Conservation (phyloP, 495 filamentous ascomycete species). For the Hypoxylon lienhwacheense region DNA sequence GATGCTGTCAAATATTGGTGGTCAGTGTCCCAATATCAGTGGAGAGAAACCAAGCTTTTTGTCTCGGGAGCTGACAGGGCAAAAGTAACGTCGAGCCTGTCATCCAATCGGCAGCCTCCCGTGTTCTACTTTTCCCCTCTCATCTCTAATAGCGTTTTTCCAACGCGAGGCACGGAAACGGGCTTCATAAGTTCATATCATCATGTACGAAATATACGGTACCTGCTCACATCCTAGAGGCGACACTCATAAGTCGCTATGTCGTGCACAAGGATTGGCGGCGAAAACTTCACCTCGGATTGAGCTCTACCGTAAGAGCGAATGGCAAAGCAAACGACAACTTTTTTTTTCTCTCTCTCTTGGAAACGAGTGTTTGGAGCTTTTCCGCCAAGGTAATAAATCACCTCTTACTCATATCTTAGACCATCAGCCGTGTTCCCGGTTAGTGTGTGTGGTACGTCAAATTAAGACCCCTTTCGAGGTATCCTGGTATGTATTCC, state of each 20-base stretch:
- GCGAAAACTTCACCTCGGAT: conserved; percentile 7
- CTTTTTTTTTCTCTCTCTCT: too few species aligned
- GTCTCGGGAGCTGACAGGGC: conserved; percentile 33
- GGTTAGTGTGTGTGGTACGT: conserved; percentile 2
- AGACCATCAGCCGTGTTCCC: conserved; percentile 7
- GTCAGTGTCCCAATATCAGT: conserved; percentile 24
- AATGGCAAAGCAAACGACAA: conserved; percentile 1
- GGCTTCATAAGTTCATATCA: conserved; percentile 22
- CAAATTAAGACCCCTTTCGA: conserved; percentile 24
- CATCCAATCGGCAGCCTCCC: conserved; percentile 33
- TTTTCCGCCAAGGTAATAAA: conserved; percentile 32
- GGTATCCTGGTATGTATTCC: too few species aligned
- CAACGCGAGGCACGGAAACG: conserved; percentile 14
- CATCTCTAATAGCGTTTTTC: conserved; percentile 6
- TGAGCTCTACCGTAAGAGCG: conserved; percentile 16
- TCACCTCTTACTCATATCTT: conserved; percentile 17
- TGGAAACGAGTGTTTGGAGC: too few species aligned
- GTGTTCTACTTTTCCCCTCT: conserved; percentile 17
- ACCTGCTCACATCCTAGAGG: conserved; percentile 1
- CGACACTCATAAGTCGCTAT: conserved; percentile 7
- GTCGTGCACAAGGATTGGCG: conserved; percentile 5
- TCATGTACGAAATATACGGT: conserved; percentile 13
- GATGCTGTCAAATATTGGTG: conserved; percentile 13
- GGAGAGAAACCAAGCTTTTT: conserved; percentile 31
- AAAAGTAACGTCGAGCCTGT: conserved; percentile 21